A percentile compares a stretch with the other conserved stretches of the same genome.
These are phyloP conservation scores for Gilbertella persicaria DNA, from an alignment of 371 early-diverging fungal species.

Conservation along the genomic window DNA sequence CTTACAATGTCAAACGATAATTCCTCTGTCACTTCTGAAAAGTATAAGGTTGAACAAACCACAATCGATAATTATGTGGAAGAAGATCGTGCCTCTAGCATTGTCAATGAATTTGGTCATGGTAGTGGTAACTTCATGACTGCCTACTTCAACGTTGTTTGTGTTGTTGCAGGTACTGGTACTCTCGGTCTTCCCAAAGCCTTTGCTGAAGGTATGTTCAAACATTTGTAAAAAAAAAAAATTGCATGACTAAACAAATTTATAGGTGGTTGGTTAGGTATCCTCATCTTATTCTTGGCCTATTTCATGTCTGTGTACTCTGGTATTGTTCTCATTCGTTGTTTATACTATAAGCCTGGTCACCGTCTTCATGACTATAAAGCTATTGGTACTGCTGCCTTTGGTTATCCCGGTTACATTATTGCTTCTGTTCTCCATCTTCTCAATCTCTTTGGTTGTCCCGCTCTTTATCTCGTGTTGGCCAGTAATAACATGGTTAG, in stretches of 20 bases:
- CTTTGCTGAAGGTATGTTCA: slow-evolving; percentile 43
- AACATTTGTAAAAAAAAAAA: neutral
- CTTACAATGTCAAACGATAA: slow-evolving; percentile 1
- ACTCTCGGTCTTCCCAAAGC: slow-evolving; percentile 77
- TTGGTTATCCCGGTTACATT: slow-evolving; percentile 60
- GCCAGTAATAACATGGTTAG: slow-evolving; percentile 64
- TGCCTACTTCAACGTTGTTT: slow-evolving; percentile 65
- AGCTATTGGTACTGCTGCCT: slow-evolving; percentile 66
- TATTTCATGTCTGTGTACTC: slow-evolving; percentile 36
- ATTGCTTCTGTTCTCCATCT: slow-evolving; percentile 65
- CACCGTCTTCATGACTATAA: slow-evolving; percentile 58
- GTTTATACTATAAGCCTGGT: slow-evolving; percentile 39
- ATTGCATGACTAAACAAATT: neutral
- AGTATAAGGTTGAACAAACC: slow-evolving; percentile 22
- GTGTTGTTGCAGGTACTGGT: slow-evolving; percentile 84
- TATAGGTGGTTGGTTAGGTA: slow-evolving; percentile 76
- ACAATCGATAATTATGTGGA: slow-evolving; percentile 15
- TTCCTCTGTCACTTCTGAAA: slow-evolving; percentile 12
- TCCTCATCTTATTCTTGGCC: slow-evolving; percentile 32
- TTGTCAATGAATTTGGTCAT: slow-evolving; percentile 30
- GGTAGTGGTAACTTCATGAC: slow-evolving; percentile 39
- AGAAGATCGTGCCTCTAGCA: slow-evolving; percentile 22
- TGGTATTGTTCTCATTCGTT: slow-evolving; percentile 34
- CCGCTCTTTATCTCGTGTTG: slow-evolving; percentile 75
- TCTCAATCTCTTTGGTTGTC: slow-evolving; percentile 66